Evolutionary conservation across 2,329 filamentous ascomycete genomes (phyloP).

Genomic region (Cyphellophora europaea): DNA sequence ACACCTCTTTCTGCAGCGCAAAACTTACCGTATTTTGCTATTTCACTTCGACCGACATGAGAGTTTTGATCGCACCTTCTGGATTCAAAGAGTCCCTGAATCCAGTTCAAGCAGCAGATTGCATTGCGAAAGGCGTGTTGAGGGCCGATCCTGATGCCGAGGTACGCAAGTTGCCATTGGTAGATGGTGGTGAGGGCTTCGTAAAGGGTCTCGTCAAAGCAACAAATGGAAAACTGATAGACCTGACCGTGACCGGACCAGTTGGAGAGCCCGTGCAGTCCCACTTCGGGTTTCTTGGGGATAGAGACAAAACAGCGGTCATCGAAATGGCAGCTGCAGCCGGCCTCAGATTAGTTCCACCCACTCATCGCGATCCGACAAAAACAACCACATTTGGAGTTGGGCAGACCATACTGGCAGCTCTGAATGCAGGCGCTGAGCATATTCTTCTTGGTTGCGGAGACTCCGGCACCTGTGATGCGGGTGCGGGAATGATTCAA

Average conservation of each 20-base stretch:
- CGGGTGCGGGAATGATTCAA: constrained; percentile 45
- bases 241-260: constrained; percentile 35
- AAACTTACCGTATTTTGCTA: no score
- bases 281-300: constrained; percentile 36
- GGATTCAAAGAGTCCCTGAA: constrained; percentile 47
- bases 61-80: constrained; percentile 41
- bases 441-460: constrained; percentile 44
- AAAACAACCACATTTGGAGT: constrained; percentile 44
- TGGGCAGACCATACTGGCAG: constrained; percentile 38
- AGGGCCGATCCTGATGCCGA: constrained; percentile 33
- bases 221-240: constrained; percentile 31
- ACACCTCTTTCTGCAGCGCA: no score
- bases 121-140: constrained; percentile 40
- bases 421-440: constrained; percentile 35
- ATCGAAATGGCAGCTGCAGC: constrained; percentile 47
- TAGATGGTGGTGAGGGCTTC: constrained; percentile 47
- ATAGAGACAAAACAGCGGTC: constrained; percentile 32
- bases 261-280: constrained; percentile 32
- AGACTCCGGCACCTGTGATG: constrained; percentile 46
- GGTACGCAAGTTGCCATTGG: constrained; percentile 40
- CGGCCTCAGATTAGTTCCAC: constrained; percentile 41
- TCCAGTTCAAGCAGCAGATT: constrained; percentile 39
- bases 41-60: constrained; percentile 1
- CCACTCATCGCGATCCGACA: constrained; percentile 34
- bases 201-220: constrained; percentile 36